These are phyloP conservation scores for Lenwebbia sp. DNA, from an alignment of 345 rosid species.

Conservation along the genomic window DNA sequence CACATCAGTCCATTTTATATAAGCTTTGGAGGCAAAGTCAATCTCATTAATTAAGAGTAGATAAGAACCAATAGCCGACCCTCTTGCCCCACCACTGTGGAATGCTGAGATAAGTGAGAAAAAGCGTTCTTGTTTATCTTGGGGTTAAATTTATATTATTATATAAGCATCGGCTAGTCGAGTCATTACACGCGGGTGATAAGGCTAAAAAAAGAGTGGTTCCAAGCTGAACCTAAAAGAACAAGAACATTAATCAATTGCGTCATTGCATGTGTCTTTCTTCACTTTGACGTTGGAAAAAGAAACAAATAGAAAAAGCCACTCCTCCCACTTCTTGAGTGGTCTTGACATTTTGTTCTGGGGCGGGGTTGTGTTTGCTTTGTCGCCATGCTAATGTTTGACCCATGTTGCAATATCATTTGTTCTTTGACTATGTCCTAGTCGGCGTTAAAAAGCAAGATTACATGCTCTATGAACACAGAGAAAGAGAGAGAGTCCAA, in stretches of 20 bases:
- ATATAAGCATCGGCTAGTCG: neutral
- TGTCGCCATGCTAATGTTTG: conserved; percentile 7
- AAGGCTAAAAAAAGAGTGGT: neutral
- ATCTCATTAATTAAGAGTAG: neutral
- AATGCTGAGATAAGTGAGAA: neutral
- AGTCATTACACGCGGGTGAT: neutral
- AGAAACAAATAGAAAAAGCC: conserved; percentile 6
- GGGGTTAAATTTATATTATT: neutral
- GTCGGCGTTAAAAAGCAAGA: neutral
- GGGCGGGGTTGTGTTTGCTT: neutral
- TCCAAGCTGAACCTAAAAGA: neutral
- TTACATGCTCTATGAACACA: neutral
- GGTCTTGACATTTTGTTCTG: conserved; percentile 13
- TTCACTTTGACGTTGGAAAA: conserved; percentile 8
- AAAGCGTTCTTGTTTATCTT: neutral
- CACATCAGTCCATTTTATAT: neutral
- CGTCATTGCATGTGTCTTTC: neutral
- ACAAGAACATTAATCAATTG: neutral
- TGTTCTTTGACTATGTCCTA: conserved; percentile 7
- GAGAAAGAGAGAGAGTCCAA: conserved; percentile 2
- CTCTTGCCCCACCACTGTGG: neutral
- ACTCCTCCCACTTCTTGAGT: conserved; percentile 4
- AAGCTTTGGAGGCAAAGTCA: neutral
- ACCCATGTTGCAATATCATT: conserved; percentile 2
- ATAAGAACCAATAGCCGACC: neutral